These are phyloP conservation scores for Pseudogymnoascus sp. DNA, from an alignment of 2,329 filamentous ascomycete species.

Conservation along the genomic window DNA sequence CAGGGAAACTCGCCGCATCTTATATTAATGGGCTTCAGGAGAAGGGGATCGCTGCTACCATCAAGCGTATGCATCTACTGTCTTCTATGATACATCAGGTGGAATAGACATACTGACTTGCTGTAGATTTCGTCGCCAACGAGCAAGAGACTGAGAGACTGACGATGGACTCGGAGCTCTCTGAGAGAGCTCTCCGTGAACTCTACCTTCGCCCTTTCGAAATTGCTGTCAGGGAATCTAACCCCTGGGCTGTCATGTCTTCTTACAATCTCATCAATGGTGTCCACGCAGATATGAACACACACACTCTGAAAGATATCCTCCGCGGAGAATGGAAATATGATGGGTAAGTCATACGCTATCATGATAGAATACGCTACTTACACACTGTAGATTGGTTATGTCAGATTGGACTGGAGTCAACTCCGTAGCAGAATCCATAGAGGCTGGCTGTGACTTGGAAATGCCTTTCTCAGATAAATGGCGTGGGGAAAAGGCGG, in stretches of 20 bases:
- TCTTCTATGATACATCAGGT: not conserved
- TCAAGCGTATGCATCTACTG: slow-evolving; percentile 55
- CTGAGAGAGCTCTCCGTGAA: slow-evolving; percentile 59
- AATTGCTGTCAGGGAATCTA: slow-evolving; percentile 61
- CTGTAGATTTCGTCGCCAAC: slow-evolving; percentile 58
- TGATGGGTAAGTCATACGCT: slow-evolving; percentile 41
- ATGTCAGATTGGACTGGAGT: slow-evolving; percentile 54
- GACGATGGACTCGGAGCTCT: slow-evolving; percentile 56
- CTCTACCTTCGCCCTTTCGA: slow-evolving; percentile 70
- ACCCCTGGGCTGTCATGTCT: slow-evolving; percentile 64
- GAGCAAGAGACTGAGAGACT: slow-evolving; percentile 65
- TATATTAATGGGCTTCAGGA: slow-evolving; percentile 69
- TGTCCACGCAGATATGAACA: slow-evolving; percentile 51
- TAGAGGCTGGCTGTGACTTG: slow-evolving; percentile 50
- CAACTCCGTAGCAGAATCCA: slow-evolving; percentile 49
- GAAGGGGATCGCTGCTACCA: slow-evolving; percentile 65
- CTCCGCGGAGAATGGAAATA: slow-evolving; percentile 57
- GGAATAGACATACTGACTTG: slow-evolving; percentile 11
- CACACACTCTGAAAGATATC: slow-evolving; percentile 47
- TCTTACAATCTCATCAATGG: slow-evolving; percentile 64
- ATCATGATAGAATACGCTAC: not conserved
- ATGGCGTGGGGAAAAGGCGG: slow-evolving; percentile 50
- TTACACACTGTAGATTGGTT: slow-evolving; percentile 36
- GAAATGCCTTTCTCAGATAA: slow-evolving; percentile 52
- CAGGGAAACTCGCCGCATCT: slow-evolving; percentile 64